Evolutionary conservation across 2,329 filamentous ascomycete species (phyloP), one percentile per base, ranked within the genome.

Genomic region (Corinectria fuckeliana): DNA sequence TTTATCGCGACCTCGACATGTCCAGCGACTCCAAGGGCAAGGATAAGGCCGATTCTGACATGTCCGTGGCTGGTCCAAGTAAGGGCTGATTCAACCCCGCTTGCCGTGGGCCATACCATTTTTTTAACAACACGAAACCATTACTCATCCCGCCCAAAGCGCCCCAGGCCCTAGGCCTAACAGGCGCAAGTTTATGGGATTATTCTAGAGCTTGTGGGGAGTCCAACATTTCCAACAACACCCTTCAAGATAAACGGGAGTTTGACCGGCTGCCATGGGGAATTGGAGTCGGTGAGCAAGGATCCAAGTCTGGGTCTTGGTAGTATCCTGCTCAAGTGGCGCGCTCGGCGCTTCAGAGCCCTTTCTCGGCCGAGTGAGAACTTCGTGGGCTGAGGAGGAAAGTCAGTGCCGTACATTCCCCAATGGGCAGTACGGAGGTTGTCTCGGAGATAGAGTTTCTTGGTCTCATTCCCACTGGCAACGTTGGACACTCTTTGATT

Each of bases 1-100:
- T 92, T 4, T 92, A 91, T 69, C 79, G 82, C 58, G 86, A 89
- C 32, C 61, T 74, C 28, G 71, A 75, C 25, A 62, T 72, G 30
- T 58, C 64, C 10, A 60, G 44, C n/a, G 49, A 68, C 26, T 57
- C 58, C 20, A 72, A 73, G 50, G 67, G 64, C 36, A 73, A 72
- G 60, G 69, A 64, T 18, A 65, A 49, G 42, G 61, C 55, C 11
- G 56, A 53, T 13, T 63, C 36, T 10, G 55, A 58, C 25, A 59
- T 44, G 16, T 25, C 50, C 3, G 55, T 59, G 25, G 69, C 62
- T 14, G 68, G 70, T 18, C 61, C 71, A 16, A 72, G 70, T 65
- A 67, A 65, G 36, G 69, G 71, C 47, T 74, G 69, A 74, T 56
- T 44, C n/a, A 7, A 38, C 36, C 9, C 16, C 21, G 18, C 50